Evolutionary conservation across 1,139 yeast species (phyloP).

Genomic region (Yamadazyma jaroonii): DNA sequence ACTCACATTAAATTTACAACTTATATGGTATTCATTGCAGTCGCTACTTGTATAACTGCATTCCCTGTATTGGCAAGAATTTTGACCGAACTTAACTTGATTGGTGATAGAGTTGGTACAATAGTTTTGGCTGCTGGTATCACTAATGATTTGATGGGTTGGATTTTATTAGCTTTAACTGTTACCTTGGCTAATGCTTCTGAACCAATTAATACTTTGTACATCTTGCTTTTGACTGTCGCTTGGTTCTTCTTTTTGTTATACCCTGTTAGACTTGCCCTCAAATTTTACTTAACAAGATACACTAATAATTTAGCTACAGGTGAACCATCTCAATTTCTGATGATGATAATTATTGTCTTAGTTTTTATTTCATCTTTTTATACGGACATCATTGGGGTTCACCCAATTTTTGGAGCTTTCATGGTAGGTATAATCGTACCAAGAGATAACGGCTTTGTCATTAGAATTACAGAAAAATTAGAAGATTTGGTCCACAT

Average conservation of each 20-base stretch:
- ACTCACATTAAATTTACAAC: slow-evolving; percentile 58
- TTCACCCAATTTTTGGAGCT: slow-evolving; percentile 80
- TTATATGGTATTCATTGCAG: slow-evolving; percentile 73
- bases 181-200: slow-evolving; percentile 73
- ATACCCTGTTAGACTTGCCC: slow-evolving; percentile 52
- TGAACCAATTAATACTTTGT: slow-evolving; percentile 65
- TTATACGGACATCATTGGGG: slow-evolving; percentile 78
- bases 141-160: slow-evolving; percentile 75
- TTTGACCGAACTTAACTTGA: slow-evolving; percentile 64
- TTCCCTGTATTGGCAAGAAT: slow-evolving; percentile 82
- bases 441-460: slow-evolving; percentile 77
- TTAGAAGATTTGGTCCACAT: slow-evolving; percentile 75
- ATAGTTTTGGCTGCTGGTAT: slow-evolving; percentile 80
- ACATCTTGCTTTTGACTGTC: slow-evolving; percentile 58
- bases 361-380: slow-evolving; percentile 66
- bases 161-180: slow-evolving; percentile 74
- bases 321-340: slow-evolving; percentile 62
- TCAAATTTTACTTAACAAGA: slow-evolving; percentile 40
- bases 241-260: slow-evolving; percentile 66
- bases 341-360: slow-evolving; percentile 54
- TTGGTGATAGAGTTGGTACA: slow-evolving; percentile 74
- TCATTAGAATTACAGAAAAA: slow-evolving; percentile 63
- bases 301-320: slow-evolving; percentile 50
- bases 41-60: slow-evolving; percentile 79
- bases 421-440: slow-evolving; percentile 72